Conservation (phyloP, 2,329 filamentous ascomycete species). For the Chrysoporthe puriensis region DNA sequence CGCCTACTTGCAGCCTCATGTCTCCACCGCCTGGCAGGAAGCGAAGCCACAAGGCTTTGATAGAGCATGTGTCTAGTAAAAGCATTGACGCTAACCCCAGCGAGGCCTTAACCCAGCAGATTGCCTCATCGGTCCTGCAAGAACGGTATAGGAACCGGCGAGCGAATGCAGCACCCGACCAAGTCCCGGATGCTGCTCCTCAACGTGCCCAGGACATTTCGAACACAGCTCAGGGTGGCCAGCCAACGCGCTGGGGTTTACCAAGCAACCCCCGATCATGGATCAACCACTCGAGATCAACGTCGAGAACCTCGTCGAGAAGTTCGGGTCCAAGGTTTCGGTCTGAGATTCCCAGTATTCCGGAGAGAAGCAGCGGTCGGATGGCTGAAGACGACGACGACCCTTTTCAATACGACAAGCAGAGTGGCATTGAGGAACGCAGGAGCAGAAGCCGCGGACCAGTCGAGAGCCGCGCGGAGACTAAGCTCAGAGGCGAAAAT, state of each 20-base stretch:
- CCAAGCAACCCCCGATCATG: slow-evolving; percentile 12
- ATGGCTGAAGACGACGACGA: slow-evolving; percentile 19
- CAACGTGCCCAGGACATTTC: slow-evolving; percentile 18
- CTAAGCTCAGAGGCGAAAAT: not conserved
- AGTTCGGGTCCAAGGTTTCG: not conserved
- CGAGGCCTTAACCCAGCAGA: slow-evolving; percentile 23
- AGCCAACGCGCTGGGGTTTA: slow-evolving; percentile 16
- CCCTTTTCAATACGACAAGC: slow-evolving; percentile 24
- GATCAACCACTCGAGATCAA: slow-evolving; percentile 1
- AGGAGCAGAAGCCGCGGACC: slow-evolving; percentile 9
- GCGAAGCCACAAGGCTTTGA: slow-evolving; percentile 14
- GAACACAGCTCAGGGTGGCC: slow-evolving; percentile 9
- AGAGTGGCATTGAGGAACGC: not conserved
- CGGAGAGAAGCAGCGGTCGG: not conserved
- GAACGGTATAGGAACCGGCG: slow-evolving; percentile 18
- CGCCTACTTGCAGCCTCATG: slow-evolving; percentile 21
- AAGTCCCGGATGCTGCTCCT: slow-evolving; percentile 13
- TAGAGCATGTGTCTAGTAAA: slow-evolving; percentile 14
- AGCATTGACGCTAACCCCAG: slow-evolving; percentile 26
- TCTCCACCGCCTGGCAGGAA: slow-evolving; percentile 25
- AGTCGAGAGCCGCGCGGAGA: not conserved
- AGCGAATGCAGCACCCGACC: slow-evolving; percentile 1
- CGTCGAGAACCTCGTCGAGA: not conserved
- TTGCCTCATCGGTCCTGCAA: slow-evolving; percentile 22
- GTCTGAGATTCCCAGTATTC: slow-evolving; percentile 4